Evolutionary conservation across 306 rosid species (phyloP).

Genomic region (Hippophae tibetana): DNA sequence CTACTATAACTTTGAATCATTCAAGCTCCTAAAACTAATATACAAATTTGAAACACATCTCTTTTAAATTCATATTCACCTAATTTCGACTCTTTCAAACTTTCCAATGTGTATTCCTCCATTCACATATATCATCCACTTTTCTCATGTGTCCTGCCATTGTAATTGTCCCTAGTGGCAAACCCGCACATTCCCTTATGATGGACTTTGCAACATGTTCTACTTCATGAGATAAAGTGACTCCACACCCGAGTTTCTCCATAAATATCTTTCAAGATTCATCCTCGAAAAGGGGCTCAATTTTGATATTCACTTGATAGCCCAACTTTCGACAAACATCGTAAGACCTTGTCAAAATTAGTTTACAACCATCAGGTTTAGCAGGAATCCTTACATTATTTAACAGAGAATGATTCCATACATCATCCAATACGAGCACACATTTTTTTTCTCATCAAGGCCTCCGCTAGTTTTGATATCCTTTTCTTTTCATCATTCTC

Average conservation of each 20-base stretch:
- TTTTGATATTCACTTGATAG: slow-evolving; percentile 7
- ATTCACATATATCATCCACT: slow-evolving; percentile 5
- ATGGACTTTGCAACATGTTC: neutral
- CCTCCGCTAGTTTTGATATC: slow-evolving; percentile 22
- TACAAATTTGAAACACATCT: slow-evolving; percentile 17
- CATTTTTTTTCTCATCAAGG: neutral
- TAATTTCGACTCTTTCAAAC: neutral
- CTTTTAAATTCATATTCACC: slow-evolving; percentile 17
- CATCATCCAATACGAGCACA: slow-evolving; percentile 24
- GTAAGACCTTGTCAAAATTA: slow-evolving; percentile 21
- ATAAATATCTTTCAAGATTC: slow-evolving; percentile 18
- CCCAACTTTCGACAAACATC: slow-evolving; percentile 17
- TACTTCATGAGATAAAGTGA: neutral
- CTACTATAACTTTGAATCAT: slow-evolving; percentile 1
- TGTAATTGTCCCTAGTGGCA: slow-evolving; percentile 5
- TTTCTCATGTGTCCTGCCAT: slow-evolving; percentile 13
- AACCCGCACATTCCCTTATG: slow-evolving; percentile 6
- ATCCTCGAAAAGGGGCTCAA: neutral
- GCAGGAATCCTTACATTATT: slow-evolving; percentile 19
- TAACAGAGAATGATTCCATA: slow-evolving; percentile 21
- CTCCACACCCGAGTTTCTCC: slow-evolving; percentile 1
- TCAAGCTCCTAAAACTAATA: slow-evolving; percentile 16
- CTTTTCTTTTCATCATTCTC: slow-evolving; percentile 23
- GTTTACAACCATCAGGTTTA: slow-evolving; percentile 4
- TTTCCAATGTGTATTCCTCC: slow-evolving; percentile 9